Base-by-base conservation (phyloP, 2,329 filamentous ascomycete species). In the Aureobasidium leucospermi region DNA sequence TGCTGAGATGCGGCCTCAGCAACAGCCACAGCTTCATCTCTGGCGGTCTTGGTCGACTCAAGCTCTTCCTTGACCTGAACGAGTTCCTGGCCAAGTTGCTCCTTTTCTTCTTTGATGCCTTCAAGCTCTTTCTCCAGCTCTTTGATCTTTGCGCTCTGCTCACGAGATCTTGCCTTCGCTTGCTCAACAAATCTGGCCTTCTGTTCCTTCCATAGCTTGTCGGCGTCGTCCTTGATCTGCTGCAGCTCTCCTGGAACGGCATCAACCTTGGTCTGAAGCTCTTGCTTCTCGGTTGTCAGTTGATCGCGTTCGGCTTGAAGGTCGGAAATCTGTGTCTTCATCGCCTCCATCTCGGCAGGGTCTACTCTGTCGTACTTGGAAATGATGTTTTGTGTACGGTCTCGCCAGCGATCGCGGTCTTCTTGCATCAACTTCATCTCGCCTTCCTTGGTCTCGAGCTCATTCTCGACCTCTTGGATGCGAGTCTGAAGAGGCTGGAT, bases 361-460 rank as follows among this genome's bases (percentile, higher is more conserved):
- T 99, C 94, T 56, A 95, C 90, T 59, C 93, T 89, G 66, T 96
- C 92, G 69, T 97, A 96, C 71, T 96, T 96, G 65, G 90, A 91
- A 53, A 99, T 83, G 63, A 99, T 96, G 66, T 95, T 90, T 70
- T 97, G 91, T 1, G 91, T 95, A 28, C 94, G 87, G 78, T 96
- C 93, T 74, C 96, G 91, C 89, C 93, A 96, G 60, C 90, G 85
- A 70, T 97, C 93, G 15, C 94, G 87, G 70, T 97, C 93, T 67
- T 94, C 88, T 65, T 95, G 88, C 9, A 97, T 81, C 63, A 96
- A 82, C 68, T 89, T 90, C 39, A 96, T 84, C 70, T 97, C 93
- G 11, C 90, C 90, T 65, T 95, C 87, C 67, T 92, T 88, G 65
- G 87, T 89, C 62, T 87, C 84, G 63, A 90, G 81, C 63, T 93